These are phyloP conservation scores for Trichomonascaceae sp. DNA, from an alignment of 1,139 yeast species.

Conservation along the genomic window DNA sequence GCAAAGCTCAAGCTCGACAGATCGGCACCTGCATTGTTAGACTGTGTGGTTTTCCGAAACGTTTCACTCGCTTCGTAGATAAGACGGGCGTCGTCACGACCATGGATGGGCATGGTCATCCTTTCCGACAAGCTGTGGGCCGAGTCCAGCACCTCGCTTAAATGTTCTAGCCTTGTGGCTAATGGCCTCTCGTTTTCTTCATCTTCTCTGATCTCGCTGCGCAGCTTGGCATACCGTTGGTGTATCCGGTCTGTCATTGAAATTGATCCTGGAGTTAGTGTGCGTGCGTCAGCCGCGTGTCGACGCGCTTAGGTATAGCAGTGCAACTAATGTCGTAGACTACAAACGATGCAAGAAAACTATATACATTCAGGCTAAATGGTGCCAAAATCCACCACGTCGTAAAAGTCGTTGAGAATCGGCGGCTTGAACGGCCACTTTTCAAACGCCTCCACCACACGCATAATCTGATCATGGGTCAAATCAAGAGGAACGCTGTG, in stretches of 20 bases:
- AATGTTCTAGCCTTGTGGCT: not conserved
- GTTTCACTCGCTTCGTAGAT: not conserved
- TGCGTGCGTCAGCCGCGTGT: too few relatives aligned
- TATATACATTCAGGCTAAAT: too few relatives aligned
- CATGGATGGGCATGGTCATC: not conserved
- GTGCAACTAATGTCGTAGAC: too few relatives aligned
- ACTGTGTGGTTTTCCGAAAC: not conserved
- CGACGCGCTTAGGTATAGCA: too few relatives aligned
- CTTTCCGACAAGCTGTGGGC: not conserved
- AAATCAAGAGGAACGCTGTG: conserved; percentile 38
- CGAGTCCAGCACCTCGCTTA: not conserved
- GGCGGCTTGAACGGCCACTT: conserved; percentile 86
- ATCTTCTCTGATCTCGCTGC: too few relatives aligned
- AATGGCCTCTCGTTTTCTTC: not conserved
- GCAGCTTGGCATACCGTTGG: too few relatives aligned
- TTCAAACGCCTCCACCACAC: conserved; percentile 40
- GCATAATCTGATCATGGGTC: conserved; percentile 39
- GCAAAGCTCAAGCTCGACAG: not conserved
- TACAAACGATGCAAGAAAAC: too few relatives aligned
- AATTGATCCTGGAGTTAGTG: too few relatives aligned
- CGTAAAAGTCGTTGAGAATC: conserved; percentile 30
- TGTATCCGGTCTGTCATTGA: too few relatives aligned
- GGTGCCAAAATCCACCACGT: too few relatives aligned
- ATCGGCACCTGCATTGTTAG: not conserved
- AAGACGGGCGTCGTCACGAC: not conserved